Conservation (phyloP, 352 stramenopile species). For the Thalassiosira mediterranea region DNA sequence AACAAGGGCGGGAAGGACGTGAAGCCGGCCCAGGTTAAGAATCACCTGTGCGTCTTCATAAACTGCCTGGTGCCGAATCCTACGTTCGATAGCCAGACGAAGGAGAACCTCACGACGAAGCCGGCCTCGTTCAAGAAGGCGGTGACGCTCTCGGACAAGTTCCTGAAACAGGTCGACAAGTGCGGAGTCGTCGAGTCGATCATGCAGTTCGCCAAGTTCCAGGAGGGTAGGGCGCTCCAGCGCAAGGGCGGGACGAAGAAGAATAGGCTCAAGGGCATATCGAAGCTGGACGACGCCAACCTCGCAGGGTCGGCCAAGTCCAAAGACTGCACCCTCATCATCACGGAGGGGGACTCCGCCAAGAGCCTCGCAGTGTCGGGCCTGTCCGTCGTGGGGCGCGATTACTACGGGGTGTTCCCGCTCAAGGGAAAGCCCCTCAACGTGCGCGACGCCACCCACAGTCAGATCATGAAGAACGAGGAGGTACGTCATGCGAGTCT, state of each 20-base stretch:
- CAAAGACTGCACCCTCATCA: constrained; percentile 93
- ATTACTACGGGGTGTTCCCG: constrained; percentile 98
- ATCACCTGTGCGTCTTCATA: constrained; percentile 97
- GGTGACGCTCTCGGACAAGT: constrained; percentile 91
- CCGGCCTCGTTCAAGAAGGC: constrained; percentile 89
- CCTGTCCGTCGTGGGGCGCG: constrained; percentile 95
- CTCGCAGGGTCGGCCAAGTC: constrained; percentile 90
- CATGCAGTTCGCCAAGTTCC: constrained; percentile 91
- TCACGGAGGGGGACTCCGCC: constrained; percentile 99
- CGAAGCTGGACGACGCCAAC: constrained; percentile 99
- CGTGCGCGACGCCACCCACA: constrained; percentile 97
- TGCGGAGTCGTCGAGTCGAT: constrained; percentile 94
- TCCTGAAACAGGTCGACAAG: constrained; percentile 94
- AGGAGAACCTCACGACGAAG: constrained; percentile 96
- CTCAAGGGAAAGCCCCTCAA: constrained; percentile 99
- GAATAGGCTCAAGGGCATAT: constrained; percentile 90
- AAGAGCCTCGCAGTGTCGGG: constrained; percentile 99
- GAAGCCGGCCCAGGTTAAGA: constrained; percentile 94
- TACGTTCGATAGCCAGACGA: constrained; percentile 99
- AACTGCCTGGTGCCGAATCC: constrained; percentile 99
- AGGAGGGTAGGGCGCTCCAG: constrained; percentile 91
- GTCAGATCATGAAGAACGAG: constrained; percentile 97
- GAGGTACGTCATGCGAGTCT: no score
- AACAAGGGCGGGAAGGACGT: constrained; percentile 93
- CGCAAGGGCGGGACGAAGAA: constrained; percentile 88